These are phyloP conservation scores for Helotiales sp. DNA, from an alignment of 2,329 filamentous ascomycete genomes.

Conservation along the genomic window DNA sequence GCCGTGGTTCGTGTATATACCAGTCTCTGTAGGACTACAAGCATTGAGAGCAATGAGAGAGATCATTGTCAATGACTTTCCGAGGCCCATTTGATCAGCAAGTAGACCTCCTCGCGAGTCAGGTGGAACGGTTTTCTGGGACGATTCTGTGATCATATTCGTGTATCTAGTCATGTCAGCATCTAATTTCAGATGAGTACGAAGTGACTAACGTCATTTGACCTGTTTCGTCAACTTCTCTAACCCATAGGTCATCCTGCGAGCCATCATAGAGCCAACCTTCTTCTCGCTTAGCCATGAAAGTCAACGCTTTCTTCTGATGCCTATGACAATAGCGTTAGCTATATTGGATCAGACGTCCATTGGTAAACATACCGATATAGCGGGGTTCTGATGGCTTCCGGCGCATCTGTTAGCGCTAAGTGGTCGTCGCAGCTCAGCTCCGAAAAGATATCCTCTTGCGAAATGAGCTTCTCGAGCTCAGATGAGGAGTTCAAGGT, in stretches of 20 bases:
- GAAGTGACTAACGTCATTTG: conserved; percentile 33
- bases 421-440: conserved; percentile 8
- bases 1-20: conserved; percentile 1
- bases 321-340: conserved; percentile 33
- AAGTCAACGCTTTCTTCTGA: conserved; percentile 39
- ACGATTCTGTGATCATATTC: conserved; percentile 78
- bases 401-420: conserved; percentile 6
- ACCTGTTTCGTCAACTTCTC: conserved; percentile 28
- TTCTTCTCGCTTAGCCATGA: conserved; percentile 41
- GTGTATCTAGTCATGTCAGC: conserved; percentile 56
- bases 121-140: conserved; percentile 55
- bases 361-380: conserved; percentile 2
- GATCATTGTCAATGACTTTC: conserved; percentile 50
- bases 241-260: conserved; percentile 21
- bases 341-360: background rate
- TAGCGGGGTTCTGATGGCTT: conserved; percentile 7
- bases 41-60: conserved; percentile 39
- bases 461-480: background rate
- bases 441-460: background rate
- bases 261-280: conserved; percentile 35
- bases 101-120: conserved; percentile 61
- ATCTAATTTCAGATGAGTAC: conserved; percentile 27
- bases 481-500: background rate
- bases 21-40: background rate
- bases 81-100: conserved; percentile 58